Evolutionary conservation across 1,284 basidiomycete genomes (phyloP).

Genomic region (Trichosporon sp.): DNA sequence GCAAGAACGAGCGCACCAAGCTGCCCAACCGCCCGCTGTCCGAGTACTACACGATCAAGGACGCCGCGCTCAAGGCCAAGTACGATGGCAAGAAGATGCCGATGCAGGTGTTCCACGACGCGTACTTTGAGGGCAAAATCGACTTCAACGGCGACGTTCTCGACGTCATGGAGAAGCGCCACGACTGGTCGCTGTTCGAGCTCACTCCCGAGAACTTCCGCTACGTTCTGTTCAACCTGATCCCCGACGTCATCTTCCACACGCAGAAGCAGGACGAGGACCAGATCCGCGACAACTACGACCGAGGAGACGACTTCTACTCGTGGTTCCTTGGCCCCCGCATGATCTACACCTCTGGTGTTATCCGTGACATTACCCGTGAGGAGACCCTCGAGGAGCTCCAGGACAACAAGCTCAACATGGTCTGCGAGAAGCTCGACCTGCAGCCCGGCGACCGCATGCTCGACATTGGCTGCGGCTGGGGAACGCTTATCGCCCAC

Average conservation of each 20-base stretch:
- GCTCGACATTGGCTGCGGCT: constrained; percentile 91
- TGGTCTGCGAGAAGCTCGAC: constrained; percentile 92
- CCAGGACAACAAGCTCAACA: constrained; percentile 95
- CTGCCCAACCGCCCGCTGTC: constrained; percentile 83
- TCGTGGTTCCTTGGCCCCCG: constrained; percentile 59
- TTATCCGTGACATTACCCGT: constrained; percentile 69
- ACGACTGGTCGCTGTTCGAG: constrained; percentile 91
- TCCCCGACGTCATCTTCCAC: constrained; percentile 91
- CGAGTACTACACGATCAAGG: constrained; percentile 87
- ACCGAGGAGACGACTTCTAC: constrained; percentile 95
- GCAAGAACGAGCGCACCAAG: constrained; percentile 79
- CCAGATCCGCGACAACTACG: constrained; percentile 94
- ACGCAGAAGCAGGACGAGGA: constrained; percentile 86
- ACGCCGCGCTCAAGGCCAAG: constrained; percentile 68
- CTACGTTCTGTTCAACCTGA: constrained; percentile 82
- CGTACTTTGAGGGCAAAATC: constrained; percentile 93
- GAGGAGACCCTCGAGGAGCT: constrained; percentile 89
- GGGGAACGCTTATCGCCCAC: constrained; percentile 92
- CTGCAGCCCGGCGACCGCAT: constrained; percentile 77
- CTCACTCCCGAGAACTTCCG: constrained; percentile 67
- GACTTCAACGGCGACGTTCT: constrained; percentile 97
- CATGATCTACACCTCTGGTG: constrained; percentile 86
- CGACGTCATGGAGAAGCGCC: constrained; percentile 87
- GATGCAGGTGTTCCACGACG: constrained; percentile 96
- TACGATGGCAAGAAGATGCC: constrained; percentile 87